Evolutionary conservation across 2,329 filamentous ascomycete species (phyloP).

Genomic region (Arthrobotrys entomopaga): DNA sequence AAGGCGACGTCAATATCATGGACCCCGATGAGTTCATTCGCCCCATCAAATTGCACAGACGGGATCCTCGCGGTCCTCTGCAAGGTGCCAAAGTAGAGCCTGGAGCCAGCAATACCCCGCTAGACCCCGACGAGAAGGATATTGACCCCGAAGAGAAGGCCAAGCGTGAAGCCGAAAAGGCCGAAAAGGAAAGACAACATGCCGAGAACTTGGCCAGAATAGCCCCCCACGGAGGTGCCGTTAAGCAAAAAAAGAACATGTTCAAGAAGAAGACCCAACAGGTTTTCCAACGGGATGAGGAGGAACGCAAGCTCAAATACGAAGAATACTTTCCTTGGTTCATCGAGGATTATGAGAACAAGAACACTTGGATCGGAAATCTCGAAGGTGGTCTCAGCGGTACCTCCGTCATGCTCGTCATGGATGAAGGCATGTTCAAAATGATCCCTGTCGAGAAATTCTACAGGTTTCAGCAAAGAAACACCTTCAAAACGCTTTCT

Average conservation of each 20-base stretch:
- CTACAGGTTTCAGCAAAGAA: conserved; percentile 87
- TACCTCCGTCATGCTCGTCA: conserved; percentile 81
- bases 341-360: conserved; percentile 93
- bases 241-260: conserved; percentile 74
- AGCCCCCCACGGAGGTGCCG: conserved; percentile 77
- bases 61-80: conserved; percentile 79
- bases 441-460: conserved; percentile 95
- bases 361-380: conserved; percentile 90
- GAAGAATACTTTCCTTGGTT: conserved; percentile 98
- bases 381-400: conserved; percentile 87
- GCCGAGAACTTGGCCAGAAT: conserved; percentile 92
- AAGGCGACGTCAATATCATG: conserved; percentile 72
- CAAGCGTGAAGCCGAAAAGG: conserved; percentile 70
- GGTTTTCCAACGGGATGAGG: conserved; percentile 82
- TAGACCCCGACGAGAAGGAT: conserved; percentile 66
- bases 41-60: conserved; percentile 86
- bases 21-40: conserved; percentile 86
- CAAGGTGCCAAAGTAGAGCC: conserved; percentile 73
- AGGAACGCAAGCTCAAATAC: conserved; percentile 82
- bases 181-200: conserved; percentile 84
- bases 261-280: conserved; percentile 84
- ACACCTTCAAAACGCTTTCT: conserved; percentile 78
- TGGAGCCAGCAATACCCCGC: conserved; percentile 64
- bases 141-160: conserved; percentile 75
- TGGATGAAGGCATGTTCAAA: conserved; percentile 75